Evolutionary conservation across 441 rosid species (phyloP).

Genomic region (Populus hybrid): DNA sequence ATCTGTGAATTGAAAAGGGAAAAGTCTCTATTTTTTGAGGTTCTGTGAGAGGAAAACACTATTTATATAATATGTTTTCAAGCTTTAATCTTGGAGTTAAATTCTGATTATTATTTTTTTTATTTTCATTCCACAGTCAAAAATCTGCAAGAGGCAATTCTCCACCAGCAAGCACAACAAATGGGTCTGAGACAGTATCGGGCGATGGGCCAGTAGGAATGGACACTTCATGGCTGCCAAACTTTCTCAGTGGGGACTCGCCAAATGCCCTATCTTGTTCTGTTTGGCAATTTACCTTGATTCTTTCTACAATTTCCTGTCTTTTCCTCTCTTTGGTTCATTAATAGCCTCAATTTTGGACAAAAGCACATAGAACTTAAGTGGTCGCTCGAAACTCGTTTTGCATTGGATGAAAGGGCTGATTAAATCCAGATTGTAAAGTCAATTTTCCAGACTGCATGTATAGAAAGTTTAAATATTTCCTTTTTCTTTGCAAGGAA

Average conservation of each 20-base stretch:
- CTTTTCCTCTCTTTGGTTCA: slow-evolving; percentile 8
- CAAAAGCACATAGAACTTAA: not conserved
- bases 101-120: not conserved
- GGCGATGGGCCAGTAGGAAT: slow-evolving; percentile 4
- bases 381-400: slow-evolving; percentile 3
- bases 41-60: not conserved
- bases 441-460: slow-evolving; percentile 31
- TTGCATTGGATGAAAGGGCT: slow-evolving; percentile 9
- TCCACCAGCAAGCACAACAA: slow-evolving; percentile 11
- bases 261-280: slow-evolving; percentile 17
- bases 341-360: slow-evolving; percentile 5
- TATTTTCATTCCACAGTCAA: slow-evolving; percentile 27
- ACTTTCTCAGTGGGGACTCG: slow-evolving; percentile 35
- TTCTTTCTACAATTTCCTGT: slow-evolving; percentile 17
- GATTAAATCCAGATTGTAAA: slow-evolving; percentile 19
- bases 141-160: slow-evolving; percentile 39
- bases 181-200: slow-evolving; percentile 10
- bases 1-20: not conserved
- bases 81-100: not conserved
- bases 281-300: slow-evolving; percentile 19
- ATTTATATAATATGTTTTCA: not conserved
- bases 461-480: slow-evolving; percentile 18
- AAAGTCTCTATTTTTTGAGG: not conserved
- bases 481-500: not conserved
- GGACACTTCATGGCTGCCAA: slow-evolving; percentile 37